These are phyloP conservation scores for Peribolospora kevripleyi DNA, from an alignment of 768 basidiomycete genomes.

Conservation along the genomic window DNA sequence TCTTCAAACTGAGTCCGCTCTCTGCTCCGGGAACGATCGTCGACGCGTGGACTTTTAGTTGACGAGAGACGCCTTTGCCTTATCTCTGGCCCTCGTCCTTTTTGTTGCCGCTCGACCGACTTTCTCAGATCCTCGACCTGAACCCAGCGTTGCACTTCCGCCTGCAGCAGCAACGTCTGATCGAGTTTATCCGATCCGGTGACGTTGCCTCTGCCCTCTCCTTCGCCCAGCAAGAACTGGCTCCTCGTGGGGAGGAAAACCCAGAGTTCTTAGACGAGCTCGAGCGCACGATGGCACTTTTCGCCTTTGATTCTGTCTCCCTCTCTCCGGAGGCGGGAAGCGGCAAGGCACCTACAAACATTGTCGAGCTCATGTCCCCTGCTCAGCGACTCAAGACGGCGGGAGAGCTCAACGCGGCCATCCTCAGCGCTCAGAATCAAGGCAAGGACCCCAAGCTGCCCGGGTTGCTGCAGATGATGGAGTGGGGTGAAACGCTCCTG, in stretches of 20 bases:
- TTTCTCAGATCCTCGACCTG: constrained; percentile 68
- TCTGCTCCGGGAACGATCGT: constrained; percentile 4
- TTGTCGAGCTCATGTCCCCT: constrained; percentile 56
- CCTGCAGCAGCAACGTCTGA: constrained; percentile 81
- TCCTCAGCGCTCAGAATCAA: constrained; percentile 72
- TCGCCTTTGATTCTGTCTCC: constrained; percentile 27
- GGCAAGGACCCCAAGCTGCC: constrained; percentile 78
- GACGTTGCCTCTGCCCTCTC: constrained; percentile 51
- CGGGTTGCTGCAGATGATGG: constrained; percentile 52
- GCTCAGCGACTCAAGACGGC: constrained; percentile 85
- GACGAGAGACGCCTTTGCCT: background rate
- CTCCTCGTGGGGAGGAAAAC: constrained; percentile 80
- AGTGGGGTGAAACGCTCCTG: constrained; percentile 66
- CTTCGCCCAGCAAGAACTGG: constrained; percentile 83
- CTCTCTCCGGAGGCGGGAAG: background rate
- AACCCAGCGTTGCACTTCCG: constrained; percentile 85
- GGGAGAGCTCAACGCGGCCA: constrained; percentile 82
- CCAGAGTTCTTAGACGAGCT: constrained; percentile 78
- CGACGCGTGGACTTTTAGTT: too few species aligned
- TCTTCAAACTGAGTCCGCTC: constrained; percentile 68
- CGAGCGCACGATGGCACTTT: constrained; percentile 79
- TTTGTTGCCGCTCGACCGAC: too few species aligned
- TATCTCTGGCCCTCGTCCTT: background rate
- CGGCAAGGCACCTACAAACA: constrained; percentile 28
- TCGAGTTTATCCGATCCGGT: constrained; percentile 73